These are phyloP conservation scores for Malus asiatica DNA, from an alignment of 306 rosid genomes.

Conservation along the genomic window DNA sequence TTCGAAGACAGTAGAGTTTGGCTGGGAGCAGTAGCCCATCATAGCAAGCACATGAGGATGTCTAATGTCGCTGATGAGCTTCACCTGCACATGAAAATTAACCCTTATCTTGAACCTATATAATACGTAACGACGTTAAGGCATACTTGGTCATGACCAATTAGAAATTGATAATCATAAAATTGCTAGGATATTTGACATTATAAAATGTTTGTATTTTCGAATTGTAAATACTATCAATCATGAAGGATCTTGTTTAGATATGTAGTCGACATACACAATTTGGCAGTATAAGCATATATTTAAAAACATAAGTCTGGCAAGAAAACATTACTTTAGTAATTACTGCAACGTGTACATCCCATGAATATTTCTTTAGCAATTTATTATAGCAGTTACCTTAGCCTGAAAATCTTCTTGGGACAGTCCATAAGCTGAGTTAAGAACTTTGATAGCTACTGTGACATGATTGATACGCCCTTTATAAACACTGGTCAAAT, in stretches of 20 bases:
- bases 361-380: background rate
- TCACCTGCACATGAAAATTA: constrained; percentile 41
- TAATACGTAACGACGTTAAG: background rate
- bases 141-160: no score
- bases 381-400: constrained; percentile 24
- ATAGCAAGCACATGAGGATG: constrained; percentile 67
- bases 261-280: background rate
- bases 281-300: background rate
- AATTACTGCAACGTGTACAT: background rate
- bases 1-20: constrained; percentile 50
- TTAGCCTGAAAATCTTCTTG: constrained; percentile 39
- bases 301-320: no score
- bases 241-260: background rate
- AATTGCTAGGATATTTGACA: background rate
- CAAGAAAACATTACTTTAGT: background rate
- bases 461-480: constrained; percentile 54
- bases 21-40: constrained; percentile 60
- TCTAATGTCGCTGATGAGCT: constrained; percentile 42
- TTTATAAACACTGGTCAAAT: constrained; percentile 31
- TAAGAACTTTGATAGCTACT: constrained; percentile 48
- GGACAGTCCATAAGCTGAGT: constrained; percentile 13
- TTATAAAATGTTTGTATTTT: background rate
- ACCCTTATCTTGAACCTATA: background rate
- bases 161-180: no score
- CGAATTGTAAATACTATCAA: background rate